Base-by-base conservation (phyloP, 1,139 yeast species). In the Arxiozyma bovina region DNA sequence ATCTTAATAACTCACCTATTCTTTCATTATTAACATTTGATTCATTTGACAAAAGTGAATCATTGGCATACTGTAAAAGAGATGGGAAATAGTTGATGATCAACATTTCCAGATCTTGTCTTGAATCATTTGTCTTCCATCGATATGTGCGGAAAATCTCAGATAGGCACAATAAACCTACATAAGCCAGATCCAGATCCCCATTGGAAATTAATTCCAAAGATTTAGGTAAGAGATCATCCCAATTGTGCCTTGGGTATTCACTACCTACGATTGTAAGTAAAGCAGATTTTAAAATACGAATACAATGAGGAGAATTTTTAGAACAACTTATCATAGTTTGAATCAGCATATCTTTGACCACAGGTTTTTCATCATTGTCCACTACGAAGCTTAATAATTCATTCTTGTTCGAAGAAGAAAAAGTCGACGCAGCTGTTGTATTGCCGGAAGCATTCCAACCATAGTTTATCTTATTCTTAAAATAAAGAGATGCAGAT, bases 401-500 rank as follows among this genome's bases (percentile, higher is more conserved):
- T 5, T 72, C 76, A 4, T 69, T 68, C 18, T 66, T 66, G 22
- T 44, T 40, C n/a, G 23, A 42, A 15, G 42, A 30, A 6, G 51
- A 17, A 20, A 34, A 34, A 15, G 40, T 6, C 2, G 40, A 34
- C 1, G 40, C 12, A 34, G n/a, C 40, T 34, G 40, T 34, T 15
- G 40, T 15, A 15, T 20, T n/a, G 21, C 59, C 57, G 22, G 63
- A 61, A 12, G 70, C 67, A 23, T 63, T 65, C 98, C 98, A 93
- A 58, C 78, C 77, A 55, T 79, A 78, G 17, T 78, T 73, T 30
- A 90, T 76, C 57, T 83, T 76, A 68, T 93, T 93, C 68, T 93
- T 93, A 72, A 93, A 82, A 69, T 83, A 91, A 34, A 93, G 85
- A 0, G 96, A 95, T 20, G 96, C 87, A 15, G 96, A 93, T 52